Evolutionary conservation across 164 flowering plant species (phyloP), one percentile per base, ranked within the genome.

Genomic region (Chimonanthus salicifolius): DNA sequence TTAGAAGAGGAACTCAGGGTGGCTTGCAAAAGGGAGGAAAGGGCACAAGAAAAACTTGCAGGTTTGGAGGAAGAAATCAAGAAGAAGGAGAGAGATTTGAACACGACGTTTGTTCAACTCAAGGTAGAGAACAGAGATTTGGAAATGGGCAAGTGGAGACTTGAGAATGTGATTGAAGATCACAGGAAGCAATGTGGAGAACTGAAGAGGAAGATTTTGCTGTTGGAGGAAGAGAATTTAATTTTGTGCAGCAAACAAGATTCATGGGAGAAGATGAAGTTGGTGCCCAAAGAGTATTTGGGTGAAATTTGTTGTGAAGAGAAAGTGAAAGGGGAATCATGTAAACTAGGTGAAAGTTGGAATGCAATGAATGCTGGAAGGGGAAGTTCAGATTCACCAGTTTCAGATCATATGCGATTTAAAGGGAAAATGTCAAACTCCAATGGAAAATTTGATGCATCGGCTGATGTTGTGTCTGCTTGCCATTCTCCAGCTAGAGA

Each of bases 101-200:
- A 68, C 44, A 83, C 72, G 48, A 69, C 20, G 70, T 68, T 81
- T 49, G 9, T 75, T 45, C 74, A 79, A 67, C 75, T 86, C 15
- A 75, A 78, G 85, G 68, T 69, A 49, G 90, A 85, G 80, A 86
- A 83, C 69, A 78, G 71, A 11, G 82, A 75, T 10, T 74, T 88
- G 77, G 86, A 86, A 47, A 74, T 16, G 6, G 58, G 47, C 20
- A 70, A 44, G 11, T 9, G 62, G 7, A 70, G 48, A 51, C 21
- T 48, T 21, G 62, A 43, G 47, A 58, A 11, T 43, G 63, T 43
- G 3, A 43, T 58, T 33, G 68, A 48, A 78, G 64, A 62, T 85
- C 83, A 84, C 89, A 79, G 82, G 78, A 70, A 65, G 65, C 86
- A 78, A 67, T 81, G 63, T 68, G 68, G 49, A 45, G 84, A 86